Percentiles rank a stretch among this genome's conserved stretches.
Conservation (phyloP, 1,284 basidiomycete genomes). For the Sporisorium scitamineum region DNA sequence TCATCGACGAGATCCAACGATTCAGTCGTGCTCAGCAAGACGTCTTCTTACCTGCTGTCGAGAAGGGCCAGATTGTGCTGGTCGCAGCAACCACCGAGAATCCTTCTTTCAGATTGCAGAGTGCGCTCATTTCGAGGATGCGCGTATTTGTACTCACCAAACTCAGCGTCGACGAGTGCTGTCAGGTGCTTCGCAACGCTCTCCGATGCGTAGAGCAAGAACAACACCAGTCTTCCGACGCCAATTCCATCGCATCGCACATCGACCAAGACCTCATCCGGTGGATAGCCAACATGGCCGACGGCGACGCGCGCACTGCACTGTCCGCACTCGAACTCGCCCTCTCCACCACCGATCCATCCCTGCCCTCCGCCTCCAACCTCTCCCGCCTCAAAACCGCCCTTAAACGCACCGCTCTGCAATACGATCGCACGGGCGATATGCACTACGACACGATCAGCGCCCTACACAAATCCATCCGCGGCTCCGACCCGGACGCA, state of each 20-base stretch:
- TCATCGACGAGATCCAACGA: constrained; percentile 87
- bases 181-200: constrained; percentile 52
- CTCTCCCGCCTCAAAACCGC: constrained; percentile 44
- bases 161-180: constrained; percentile 52
- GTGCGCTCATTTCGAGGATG: constrained; percentile 82
- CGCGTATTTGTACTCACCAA: constrained; percentile 71
- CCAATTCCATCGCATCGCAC: constrained; percentile 57
- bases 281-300: constrained; percentile 63
- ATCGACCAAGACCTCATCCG: constrained; percentile 49
- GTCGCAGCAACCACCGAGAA: constrained; percentile 93
- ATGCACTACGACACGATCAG: constrained; percentile 84
- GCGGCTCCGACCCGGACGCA: constrained; percentile 82
- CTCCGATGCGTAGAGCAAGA: constrained; percentile 34
- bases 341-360: constrained; percentile 46
- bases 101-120: constrained; percentile 81
- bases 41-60: constrained; percentile 47
- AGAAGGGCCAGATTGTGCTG: constrained; percentile 70
- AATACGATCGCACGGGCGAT: constrained; percentile 68
- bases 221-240: background rate
- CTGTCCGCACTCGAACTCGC: constrained; percentile 62
- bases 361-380: constrained; percentile 21
- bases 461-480: constrained; percentile 84
- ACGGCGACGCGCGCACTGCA: constrained; percentile 64
- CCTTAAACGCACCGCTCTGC: constrained; percentile 55
- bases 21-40: constrained; percentile 85